Base-by-base conservation (phyloP, 1,284 basidiomycete genomes). In the Ustilago tritici region DNA sequence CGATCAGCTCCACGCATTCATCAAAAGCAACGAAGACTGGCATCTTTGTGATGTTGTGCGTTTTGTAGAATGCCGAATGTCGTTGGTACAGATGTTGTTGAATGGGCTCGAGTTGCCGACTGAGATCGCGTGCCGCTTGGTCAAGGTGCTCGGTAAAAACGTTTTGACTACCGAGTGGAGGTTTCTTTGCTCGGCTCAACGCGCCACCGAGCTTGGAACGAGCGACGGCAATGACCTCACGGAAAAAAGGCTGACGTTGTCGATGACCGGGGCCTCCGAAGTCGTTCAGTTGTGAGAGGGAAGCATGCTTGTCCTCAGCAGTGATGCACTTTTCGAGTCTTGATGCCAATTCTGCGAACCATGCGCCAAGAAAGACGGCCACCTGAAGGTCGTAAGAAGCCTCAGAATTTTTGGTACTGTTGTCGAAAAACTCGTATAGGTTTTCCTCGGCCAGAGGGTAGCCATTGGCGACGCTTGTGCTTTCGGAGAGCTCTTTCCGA, bases 1-100 rank as follows among this genome's bases (percentile, higher is more conserved):
- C 34, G 14, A 28, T 62, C 32, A 69, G 14, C 56, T 69, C 40
- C 35, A 61, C 67, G 46, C 61, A 70, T n/a, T 64, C 61, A 53
- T 70, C 57, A n/a, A 70, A 32, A n/a, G 67, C 67, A 11, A 70
- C 61, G 1, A 64, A 32, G n/a, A 60, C 53, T 1, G 61, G 56
- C 8, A 43, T 17, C 40, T 43, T 15, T 12, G 14, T 43, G 10
- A 43, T 43, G 7, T 15, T 1, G n/a, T 43, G 40, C 40, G 9
- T 17, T 43, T 43, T 6, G 40, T 43, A 43, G 14, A n/a, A 43
- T 11, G 40, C 40, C 2, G 14, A 43, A 43, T 43, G 40, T 17
- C 15, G 2, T 43, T 17, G 40, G 9, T 43, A 17, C 40, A 43
- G 14, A 43, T 43, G 40, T 17, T 43, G 12, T 43, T 43, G 40